Base-by-base conservation (phyloP, 2,329 filamentous ascomycete genomes). In the Aureobasidium sp. region DNA sequence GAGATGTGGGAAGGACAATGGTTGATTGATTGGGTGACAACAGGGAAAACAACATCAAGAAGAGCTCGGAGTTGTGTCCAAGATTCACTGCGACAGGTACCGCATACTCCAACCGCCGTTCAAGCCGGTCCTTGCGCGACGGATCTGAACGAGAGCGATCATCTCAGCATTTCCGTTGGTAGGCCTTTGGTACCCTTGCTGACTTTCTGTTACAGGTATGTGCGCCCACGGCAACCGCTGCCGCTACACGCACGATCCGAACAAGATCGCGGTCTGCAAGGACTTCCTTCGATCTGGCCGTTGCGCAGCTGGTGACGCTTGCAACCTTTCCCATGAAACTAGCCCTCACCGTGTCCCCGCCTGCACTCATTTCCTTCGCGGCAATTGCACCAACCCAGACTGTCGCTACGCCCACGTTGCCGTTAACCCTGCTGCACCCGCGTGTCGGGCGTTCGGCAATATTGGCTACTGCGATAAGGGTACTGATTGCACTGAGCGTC, bases 381-480 rank as follows among this genome's bases (percentile, higher is more conserved):
- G 91, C 69, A 89, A 90, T 71, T 97, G 94, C 79, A 87, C 87
- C 68, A 96, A 96, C 71, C 76, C 85, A 69, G 82, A 87, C 67
- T 97, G 94, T 77, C 87, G 83, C 64, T 97, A 95, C 81, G 82
- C 89, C 70, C 94, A 99, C 78, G 84, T 90, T 67, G 82, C 85
- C 71, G 85, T 94, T 67, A 85, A 87, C 65, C 84, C 88, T 65
- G 81, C 82, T 70, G 90, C 92, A 54, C 85, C 82, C 31, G 89
- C 96, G 50, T 99, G 94, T 76, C 83, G 85, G 67, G 77, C 84
- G 21, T 97, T 99, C 78, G 93, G 89, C 29, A 84, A 85, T 58
- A 82, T 92, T 69, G 93, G 94, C 57, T 97, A 91, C 74, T 97
- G 94, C 77, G 86, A 88, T 63, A 89, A 88, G 71, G 94, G 93